Evolutionary conservation across 2,329 filamentous ascomycete species (phyloP).

Genomic region (Nigrospora sphaerica): DNA sequence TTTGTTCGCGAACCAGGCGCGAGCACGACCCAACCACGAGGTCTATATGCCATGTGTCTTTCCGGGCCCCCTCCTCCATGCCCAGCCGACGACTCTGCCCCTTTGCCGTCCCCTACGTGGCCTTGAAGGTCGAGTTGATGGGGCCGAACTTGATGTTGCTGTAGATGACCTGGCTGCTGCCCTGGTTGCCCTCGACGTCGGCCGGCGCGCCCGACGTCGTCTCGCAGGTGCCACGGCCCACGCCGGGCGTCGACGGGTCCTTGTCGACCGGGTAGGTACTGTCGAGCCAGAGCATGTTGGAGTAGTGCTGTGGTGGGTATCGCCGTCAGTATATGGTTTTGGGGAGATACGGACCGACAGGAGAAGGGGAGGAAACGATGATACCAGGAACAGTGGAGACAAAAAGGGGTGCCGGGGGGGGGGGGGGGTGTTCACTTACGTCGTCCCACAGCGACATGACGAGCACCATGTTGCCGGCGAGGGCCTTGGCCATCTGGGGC

Average conservation of each 20-base stretch:
- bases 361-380: background rate
- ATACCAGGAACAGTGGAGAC: background rate
- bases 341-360: background rate
- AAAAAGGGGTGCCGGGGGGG: conserved; percentile 16
- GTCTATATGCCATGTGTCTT: too few species aligned
- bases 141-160: conserved; percentile 42
- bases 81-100: too few species aligned
- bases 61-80: too few species aligned
- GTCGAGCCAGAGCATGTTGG: conserved; percentile 58
- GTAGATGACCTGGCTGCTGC: conserved; percentile 33
- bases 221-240: conserved; percentile 37
- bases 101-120: conserved; percentile 1
- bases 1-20: too few species aligned
- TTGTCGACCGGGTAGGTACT: conserved; percentile 31
- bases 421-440: conserved; percentile 10
- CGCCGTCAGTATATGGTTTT: too few species aligned
- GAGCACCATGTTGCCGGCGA: conserved; percentile 50
- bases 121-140: conserved; percentile 33
- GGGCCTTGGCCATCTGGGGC: conserved; percentile 41
- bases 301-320: conserved; percentile 27
- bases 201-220: conserved; percentile 35
- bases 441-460: conserved; percentile 56
- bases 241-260: conserved; percentile 25
- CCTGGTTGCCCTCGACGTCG: conserved; percentile 30
- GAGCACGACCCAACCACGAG: too few species aligned